Conservation (phyloP, 768 basidiomycete genomes). For the Xanthoconium stramineum region DNA sequence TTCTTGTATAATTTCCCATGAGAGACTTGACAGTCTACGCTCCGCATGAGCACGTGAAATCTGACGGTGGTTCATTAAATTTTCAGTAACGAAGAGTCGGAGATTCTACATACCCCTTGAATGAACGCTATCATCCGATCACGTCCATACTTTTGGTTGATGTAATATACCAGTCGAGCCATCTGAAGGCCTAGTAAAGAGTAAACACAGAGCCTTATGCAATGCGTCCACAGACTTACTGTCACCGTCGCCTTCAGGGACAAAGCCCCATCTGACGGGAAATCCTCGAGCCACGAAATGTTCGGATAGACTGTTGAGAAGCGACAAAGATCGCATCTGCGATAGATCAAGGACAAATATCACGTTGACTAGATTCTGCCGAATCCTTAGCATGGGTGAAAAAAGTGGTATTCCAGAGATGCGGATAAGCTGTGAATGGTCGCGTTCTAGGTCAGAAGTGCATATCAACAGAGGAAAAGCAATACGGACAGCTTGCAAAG, state of each 20-base stretch:
- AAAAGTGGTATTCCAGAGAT: constrained; percentile 50
- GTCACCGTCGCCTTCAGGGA: constrained; percentile 56
- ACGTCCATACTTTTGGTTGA: constrained; percentile 60
- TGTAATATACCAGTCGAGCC: constrained; percentile 69
- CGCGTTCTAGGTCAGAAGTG: constrained; percentile 1
- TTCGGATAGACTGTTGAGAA: constrained; percentile 61
- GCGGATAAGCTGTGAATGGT: constrained; percentile 25
- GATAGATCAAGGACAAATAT: constrained; percentile 82
- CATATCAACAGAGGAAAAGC: not conserved
- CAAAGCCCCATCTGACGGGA: constrained; percentile 84
- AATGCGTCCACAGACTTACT: constrained; percentile 21
- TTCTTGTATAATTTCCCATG: constrained; percentile 42
- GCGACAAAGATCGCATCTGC: constrained; percentile 51
- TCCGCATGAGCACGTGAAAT: constrained; percentile 36
- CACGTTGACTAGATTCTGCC: constrained; percentile 79
- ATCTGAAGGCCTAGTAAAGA: constrained; percentile 52
- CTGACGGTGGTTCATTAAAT: constrained; percentile 23
- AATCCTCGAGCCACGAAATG: constrained; percentile 69
- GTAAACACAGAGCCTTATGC: not conserved
- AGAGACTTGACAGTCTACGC: constrained; percentile 31
- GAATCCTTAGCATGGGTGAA: constrained; percentile 72
- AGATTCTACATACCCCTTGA: constrained; percentile 37
- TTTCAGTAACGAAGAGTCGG: not conserved
- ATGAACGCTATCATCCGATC: constrained; percentile 63
- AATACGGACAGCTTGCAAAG: constrained; percentile 47